phyloP scores from a whole-genome alignment of 495 filamentous ascomycete species.

The Sphaerosporella brunnea region DNA sequence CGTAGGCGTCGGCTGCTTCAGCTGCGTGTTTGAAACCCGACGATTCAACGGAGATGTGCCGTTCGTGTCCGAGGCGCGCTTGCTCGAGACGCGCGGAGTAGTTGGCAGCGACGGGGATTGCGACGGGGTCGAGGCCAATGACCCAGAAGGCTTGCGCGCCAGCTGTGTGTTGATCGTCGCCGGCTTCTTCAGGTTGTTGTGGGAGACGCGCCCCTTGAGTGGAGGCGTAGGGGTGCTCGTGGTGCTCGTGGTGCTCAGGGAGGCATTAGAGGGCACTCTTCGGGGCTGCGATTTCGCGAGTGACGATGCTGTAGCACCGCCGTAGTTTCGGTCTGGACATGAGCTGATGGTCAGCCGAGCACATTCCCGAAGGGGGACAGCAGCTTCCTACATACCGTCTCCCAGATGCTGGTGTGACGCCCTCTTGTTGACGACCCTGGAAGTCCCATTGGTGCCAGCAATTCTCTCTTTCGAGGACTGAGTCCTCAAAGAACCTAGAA shows the following conservation, averaged over 20 bases:
- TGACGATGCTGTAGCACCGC: constrained; percentile 2
- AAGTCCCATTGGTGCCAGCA: background rate
- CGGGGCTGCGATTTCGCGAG: background rate
- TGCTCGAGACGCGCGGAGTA: constrained; percentile 12
- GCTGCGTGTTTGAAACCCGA: constrained; percentile 17
- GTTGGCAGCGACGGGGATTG: background rate
- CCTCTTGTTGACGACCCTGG: constrained; percentile 13
- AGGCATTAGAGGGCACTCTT: background rate
- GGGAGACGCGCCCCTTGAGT: background rate
- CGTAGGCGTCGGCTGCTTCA: constrained; percentile 8
- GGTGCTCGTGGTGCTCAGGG: background rate
- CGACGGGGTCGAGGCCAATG: background rate
- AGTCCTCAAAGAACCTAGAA: constrained; percentile 11
- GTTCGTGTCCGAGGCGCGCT: constrained; percentile 16
- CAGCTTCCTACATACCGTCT: no score
- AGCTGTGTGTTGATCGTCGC: background rate
- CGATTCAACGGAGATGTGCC: constrained; percentile 13
- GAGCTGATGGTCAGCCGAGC: no score
- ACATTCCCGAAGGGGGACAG: no score
- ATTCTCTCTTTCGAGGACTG: constrained; percentile 10
- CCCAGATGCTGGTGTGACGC: constrained; percentile 12
- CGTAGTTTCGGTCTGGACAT: constrained; percentile 1
- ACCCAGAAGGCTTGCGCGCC: background rate
- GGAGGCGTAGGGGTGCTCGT: background rate
- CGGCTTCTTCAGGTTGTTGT: background rate